Conservation (phyloP, 2,329 filamentous ascomycete species). For the Bimuria novae-zelandiae region DNA sequence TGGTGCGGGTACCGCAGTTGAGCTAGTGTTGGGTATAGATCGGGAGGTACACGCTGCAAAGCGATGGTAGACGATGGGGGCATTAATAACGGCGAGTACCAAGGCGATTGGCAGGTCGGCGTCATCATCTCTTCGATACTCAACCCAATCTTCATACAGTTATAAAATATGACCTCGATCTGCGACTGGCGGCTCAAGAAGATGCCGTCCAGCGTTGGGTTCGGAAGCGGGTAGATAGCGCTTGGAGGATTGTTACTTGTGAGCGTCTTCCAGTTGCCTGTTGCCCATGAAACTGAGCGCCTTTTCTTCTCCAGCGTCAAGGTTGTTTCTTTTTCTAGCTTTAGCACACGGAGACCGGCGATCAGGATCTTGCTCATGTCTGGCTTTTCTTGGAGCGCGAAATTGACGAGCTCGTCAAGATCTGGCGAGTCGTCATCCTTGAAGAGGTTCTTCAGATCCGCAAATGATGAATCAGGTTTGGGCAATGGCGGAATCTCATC, state of each 20-base stretch:
- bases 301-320: slow-evolving; percentile 4
- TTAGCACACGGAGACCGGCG: slow-evolving; percentile 13
- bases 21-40: slow-evolving; percentile 18
- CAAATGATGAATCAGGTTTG: background rate
- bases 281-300: slow-evolving; percentile 7
- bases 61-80: background rate
- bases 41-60: slow-evolving; percentile 11
- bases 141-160: slow-evolving; percentile 15
- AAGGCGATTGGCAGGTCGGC: slow-evolving; percentile 14
- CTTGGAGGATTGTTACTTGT: background rate
- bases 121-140: slow-evolving; percentile 11
- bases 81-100: slow-evolving; percentile 1
- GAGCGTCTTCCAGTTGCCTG: background rate
- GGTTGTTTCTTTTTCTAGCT: slow-evolving; percentile 6
- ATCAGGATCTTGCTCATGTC: slow-evolving; percentile 12
- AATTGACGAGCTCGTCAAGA: slow-evolving; percentile 8
- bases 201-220: slow-evolving; percentile 9
- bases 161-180: slow-evolving; percentile 12
- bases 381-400: slow-evolving; percentile 9
- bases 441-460: slow-evolving; percentile 6
- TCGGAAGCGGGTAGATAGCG: slow-evolving; percentile 5
- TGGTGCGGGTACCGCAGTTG: slow-evolving; percentile 16
- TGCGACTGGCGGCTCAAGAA: slow-evolving; percentile 14
- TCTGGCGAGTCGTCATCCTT: slow-evolving; percentile 3
- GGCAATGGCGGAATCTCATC: background rate